A percentile compares a stretch with the other conserved stretches of the same genome.
These are phyloP conservation scores for Drechslerella stenobrocha DNA, from an alignment of 2,329 filamentous ascomycete species.

Conservation along the genomic window DNA sequence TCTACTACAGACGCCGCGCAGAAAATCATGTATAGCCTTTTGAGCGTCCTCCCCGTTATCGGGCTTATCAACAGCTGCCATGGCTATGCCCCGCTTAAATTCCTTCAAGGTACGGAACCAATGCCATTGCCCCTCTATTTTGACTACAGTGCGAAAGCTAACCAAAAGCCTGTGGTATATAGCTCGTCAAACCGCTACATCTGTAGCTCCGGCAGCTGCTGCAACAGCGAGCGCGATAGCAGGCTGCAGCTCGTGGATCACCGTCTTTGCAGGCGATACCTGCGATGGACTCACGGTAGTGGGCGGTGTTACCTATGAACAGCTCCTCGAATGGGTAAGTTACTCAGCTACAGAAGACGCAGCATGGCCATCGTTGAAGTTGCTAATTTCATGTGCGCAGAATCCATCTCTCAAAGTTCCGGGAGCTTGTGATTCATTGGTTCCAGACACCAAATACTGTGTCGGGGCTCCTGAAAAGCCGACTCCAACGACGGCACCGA, in stretches of 20 bases:
- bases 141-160: not conserved
- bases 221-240: not conserved
- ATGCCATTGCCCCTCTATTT: not conserved
- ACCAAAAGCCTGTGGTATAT: not conserved
- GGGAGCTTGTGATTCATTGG: conserved; percentile 15
- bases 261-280: conserved; percentile 14
- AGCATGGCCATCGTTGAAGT: not conserved
- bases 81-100: conserved; percentile 8
- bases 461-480: not conserved
- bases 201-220: not conserved
- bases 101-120: conserved; percentile 11
- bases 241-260: conserved; percentile 20
- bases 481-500: not conserved
- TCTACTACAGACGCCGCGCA: not conserved
- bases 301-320: conserved; percentile 14
- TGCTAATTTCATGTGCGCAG: conserved; percentile 6
- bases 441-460: conserved; percentile 16
- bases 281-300: conserved; percentile 6
- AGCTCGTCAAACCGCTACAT: conserved; percentile 10
- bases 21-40: conserved; percentile 1
- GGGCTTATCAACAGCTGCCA: conserved; percentile 9
- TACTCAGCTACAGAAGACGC: not conserved
- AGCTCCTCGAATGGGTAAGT: conserved; percentile 15
- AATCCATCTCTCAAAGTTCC: conserved; percentile 23
- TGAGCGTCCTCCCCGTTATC: conserved; percentile 4